Evolutionary conservation across 306 rosid species (phyloP).

Genomic region (Lupinus albus): DNA sequence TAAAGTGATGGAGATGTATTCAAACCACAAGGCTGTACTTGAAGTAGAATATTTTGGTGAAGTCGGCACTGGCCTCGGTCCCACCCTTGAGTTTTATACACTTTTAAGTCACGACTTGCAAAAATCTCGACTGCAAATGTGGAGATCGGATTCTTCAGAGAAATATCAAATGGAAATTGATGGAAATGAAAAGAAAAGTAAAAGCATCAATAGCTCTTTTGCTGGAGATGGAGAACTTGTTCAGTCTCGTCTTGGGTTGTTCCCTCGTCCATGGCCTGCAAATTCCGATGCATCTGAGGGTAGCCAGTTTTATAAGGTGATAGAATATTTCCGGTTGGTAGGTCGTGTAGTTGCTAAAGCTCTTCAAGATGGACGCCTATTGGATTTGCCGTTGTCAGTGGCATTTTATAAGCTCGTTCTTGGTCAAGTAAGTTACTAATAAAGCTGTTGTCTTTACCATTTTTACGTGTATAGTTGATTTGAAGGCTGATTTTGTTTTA

Average conservation of each 20-base stretch:
- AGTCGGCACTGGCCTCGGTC: slow-evolving; percentile 99
- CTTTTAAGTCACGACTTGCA: slow-evolving; percentile 97
- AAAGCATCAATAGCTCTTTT: slow-evolving; percentile 44
- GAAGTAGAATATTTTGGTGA: slow-evolving; percentile 99
- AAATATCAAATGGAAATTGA: slow-evolving; percentile 68
- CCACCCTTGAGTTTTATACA: slow-evolving; percentile 96
- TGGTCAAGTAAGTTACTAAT: slow-evolving; percentile 73
- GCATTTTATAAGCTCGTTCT: slow-evolving; percentile 90
- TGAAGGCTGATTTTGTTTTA: slow-evolving; percentile 12
- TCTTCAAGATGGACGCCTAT: slow-evolving; percentile 94
- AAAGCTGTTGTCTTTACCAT: slow-evolving; percentile 7
- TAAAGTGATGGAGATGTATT: slow-evolving; percentile 98
- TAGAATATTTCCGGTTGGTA: slow-evolving; percentile 82
- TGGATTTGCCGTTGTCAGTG: slow-evolving; percentile 87
- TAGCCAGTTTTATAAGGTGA: slow-evolving; percentile 67
- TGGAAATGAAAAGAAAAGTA: slow-evolving; percentile 57
- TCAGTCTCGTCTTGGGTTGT: slow-evolving; percentile 87
- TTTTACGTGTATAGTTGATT: slow-evolving; percentile 5
- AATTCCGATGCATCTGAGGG: slow-evolving; percentile 73
- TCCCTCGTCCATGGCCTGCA: slow-evolving; percentile 92
- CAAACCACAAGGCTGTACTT: slow-evolving; percentile 97
- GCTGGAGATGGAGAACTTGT: slow-evolving; percentile 61
- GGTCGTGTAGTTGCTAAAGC: slow-evolving; percentile 99
- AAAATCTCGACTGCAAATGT: slow-evolving; percentile 77
- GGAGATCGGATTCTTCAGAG: slow-evolving; percentile 76